Base-by-base conservation (phyloP, 768 basidiomycete species). In the Tulasnella sp. region DNA sequence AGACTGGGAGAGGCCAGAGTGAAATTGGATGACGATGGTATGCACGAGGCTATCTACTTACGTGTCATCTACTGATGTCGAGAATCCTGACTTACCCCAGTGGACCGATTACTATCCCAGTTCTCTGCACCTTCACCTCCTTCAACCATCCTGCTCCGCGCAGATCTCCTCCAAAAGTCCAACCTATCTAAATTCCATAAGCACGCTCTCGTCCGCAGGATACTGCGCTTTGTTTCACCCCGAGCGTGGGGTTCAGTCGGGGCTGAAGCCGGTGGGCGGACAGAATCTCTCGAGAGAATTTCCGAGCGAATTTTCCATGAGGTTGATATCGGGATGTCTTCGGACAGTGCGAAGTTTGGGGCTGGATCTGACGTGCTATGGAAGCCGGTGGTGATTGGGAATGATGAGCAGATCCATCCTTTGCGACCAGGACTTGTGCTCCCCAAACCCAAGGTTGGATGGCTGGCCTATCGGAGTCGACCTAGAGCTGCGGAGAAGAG, bases 221-320 rank as follows among this genome's bases (percentile, higher is more conserved):
- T 90, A 37, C 83, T 93, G 72, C 91, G 92, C 17, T 91, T 89
- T 79, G 83, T 89, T 54, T 94, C 93, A 0, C 90, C 88, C 67
- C 84, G 87, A 49, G 90, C 92, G 2, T 95, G 93, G 93, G 93
- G 93, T 5, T 88, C 89, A 68, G 80, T 86, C 22, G 86, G 84
- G 9, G 88, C 93, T 1, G 89, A 93, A 78, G 88, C 86, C 1
- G 82, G 86, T 77, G 86, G 93, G 40, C 86, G 88, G 11, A 81
- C 80, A 52, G 78, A 75, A 7, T 86, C 86, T 71, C 81, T 91
- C 37, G 78, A 83, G 1, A 85, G 85, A 45, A 88, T 93, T 76
- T 80, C 87, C 25, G 70, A 82, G 15, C 83, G 83, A 7, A 78
- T 93, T 7, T 91, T 88, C 87, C 70, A 80, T 3, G 11, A n/a